Evolutionary conservation across 176 grass and related monocot genomes (phyloP), one percentile per base, ranked within the genome.

Genomic region (Cocos nucifera): DNA sequence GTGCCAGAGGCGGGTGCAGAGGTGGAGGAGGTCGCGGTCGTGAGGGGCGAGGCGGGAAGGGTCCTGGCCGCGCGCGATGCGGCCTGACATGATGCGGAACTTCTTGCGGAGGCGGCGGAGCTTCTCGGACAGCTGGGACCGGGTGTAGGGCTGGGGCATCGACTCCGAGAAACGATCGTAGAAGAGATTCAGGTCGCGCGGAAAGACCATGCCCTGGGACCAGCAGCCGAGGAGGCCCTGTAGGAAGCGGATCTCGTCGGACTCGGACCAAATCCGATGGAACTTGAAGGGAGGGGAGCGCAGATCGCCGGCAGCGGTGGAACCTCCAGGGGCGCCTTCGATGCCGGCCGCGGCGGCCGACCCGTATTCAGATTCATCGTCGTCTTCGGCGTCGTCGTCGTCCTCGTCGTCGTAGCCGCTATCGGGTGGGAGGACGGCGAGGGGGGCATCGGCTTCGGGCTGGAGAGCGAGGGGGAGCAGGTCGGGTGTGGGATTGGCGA

Each of bases 101-200:
- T 98, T 98, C 69, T 92, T 93, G 65, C 74, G 81, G 54, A 98
- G 84, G 53, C 88, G 87, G 49, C 87, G 84, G 55, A 97, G 78
- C 78, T 97, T 97, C 78, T 97, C 92, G 24, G 92, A 97, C 39
- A 97, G 78, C 84, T 97, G 87, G 61, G 87, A 87, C 49, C 87
- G 83, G 49, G 78, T 90, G 81, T 93, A 98, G 15, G 94, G 85
- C 84, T 73, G 70, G 50, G 70, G 70, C 70, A 73, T 73, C 5
- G 70, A 85, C 51, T 89, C 93, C 19, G 87, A 92, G 87, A 98
- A 98, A 62, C 83, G 87, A 66, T 98, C 93, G 73, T 92, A 92
- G 66, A 98, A 98, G 18, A 92, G 69, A 56, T 98, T 98, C 35
- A 98, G 78, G 61, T 98, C 93, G 49, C 93, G 87, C 49, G 93